Conservation (phyloP, 139 green algal species). For the Haematococcus lacustris region DNA sequence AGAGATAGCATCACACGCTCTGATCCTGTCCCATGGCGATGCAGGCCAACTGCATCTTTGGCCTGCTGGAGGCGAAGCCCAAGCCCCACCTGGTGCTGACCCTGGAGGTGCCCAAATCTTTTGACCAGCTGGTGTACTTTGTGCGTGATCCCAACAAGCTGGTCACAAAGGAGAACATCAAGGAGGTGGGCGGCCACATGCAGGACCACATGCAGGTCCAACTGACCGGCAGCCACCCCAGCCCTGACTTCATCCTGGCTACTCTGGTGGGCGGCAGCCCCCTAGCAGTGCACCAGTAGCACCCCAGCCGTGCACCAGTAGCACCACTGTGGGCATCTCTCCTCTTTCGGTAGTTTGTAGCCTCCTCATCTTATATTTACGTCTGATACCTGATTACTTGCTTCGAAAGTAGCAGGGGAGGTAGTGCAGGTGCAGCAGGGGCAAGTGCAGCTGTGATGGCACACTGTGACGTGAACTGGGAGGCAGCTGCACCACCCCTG, state of each 20-base stretch:
- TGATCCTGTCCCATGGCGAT: neutral
- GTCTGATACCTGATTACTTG: no score
- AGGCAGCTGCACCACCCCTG: no score
- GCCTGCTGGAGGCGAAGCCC: slow-evolving; percentile 15
- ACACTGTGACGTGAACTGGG: no score
- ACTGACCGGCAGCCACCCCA: neutral
- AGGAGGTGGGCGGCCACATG: slow-evolving; percentile 8
- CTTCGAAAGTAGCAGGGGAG: no score
- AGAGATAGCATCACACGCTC: neutral
- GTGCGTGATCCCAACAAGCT: slow-evolving; percentile 52
- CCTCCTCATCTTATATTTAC: no score
- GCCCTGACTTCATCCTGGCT: slow-evolving; percentile 6
- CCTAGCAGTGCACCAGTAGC: slow-evolving; percentile 22
- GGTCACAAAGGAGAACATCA: slow-evolving; percentile 51
- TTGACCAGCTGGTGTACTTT: slow-evolving; percentile 53
- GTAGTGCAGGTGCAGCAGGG: slow-evolving; percentile 18
- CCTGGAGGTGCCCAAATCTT: slow-evolving; percentile 24
- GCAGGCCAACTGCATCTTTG: slow-evolving; percentile 44
- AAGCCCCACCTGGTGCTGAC: slow-evolving; percentile 17
- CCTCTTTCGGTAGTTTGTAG: no score
- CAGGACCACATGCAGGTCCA: neutral
- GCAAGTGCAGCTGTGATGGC: no score
- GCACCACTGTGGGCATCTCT: no score
- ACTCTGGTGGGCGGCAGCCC: neutral
- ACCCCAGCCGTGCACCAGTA: slow-evolving; percentile 18